Base-by-base conservation (phyloP, 345 rosid species). In the Dipteronia sinensis region DNA sequence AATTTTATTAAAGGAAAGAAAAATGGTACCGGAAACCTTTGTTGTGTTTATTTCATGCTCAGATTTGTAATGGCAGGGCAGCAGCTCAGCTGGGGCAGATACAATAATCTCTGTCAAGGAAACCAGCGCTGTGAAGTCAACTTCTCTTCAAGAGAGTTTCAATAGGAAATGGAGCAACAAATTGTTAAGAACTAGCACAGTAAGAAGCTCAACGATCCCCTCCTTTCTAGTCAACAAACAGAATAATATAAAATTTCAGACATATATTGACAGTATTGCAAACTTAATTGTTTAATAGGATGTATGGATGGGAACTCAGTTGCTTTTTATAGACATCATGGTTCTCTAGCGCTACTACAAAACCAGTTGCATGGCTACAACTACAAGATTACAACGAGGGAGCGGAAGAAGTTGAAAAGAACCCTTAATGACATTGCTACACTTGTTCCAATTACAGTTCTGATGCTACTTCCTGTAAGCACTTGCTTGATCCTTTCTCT, bases 401-500 rank as follows among this genome's bases (percentile, higher is more conserved):
- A 89, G 64, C 71, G 64, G 61, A 86, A 73, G 80, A 89, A 82
- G 81, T 44, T 89, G 20, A 78, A 83, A 78, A 82, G 86, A 78
- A 87, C 89, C 6, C 27, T 89, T 17, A 83, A 67, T 71, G 93
- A 89, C 83, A 70, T 89, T 3, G 86, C 89, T 7, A 65, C 85
- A 9, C 88, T 91, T 51, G 66, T 89, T 65, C 95, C 95, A 0
- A 73, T 89, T 63, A 85, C 90, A 46, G 83, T 91, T 62, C 81
- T 91, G 67, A 89, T 91, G 93, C 82, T 89, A 67, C 78, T 91
- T 76, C 93, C 95, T 58, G 95, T 89, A 86, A 83, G 90, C 64
- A 61, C 75, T 10, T 49, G 16, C 31, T 51, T 76, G 27, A 25
- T 47, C 42, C 16, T 65, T 38, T 7, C 20, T 56, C 42, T 20